Conservation (phyloP, 2,329 filamentous ascomycete genomes). For the Mycogone perniciosa region DNA sequence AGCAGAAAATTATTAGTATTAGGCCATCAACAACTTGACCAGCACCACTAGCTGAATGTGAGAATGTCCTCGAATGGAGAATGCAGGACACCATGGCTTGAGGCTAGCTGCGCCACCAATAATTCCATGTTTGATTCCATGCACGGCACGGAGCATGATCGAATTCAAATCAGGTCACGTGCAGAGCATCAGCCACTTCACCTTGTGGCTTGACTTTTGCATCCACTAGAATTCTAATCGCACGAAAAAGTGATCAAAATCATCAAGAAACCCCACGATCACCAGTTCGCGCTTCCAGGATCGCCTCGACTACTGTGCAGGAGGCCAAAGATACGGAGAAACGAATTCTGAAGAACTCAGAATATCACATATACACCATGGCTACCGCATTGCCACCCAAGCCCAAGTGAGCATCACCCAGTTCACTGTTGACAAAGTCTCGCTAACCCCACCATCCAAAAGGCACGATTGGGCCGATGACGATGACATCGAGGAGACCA, state of each 20-base stretch:
- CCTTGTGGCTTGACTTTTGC: slow-evolving; percentile 23
- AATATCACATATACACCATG: slow-evolving; percentile 25
- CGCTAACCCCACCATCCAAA: slow-evolving; percentile 35
- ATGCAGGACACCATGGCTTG: no score
- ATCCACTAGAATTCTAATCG: slow-evolving; percentile 30
- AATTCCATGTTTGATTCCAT: no score
- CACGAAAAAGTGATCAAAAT: slow-evolving; percentile 37
- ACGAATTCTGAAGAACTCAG: neutral
- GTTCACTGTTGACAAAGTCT: slow-evolving; percentile 7
- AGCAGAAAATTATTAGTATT: no score
- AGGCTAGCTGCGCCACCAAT: no score
- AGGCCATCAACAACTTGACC: no score
- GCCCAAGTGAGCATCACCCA: slow-evolving; percentile 32
- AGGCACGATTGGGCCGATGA: slow-evolving; percentile 90
- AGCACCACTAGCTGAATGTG: no score
- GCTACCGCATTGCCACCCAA: slow-evolving; percentile 34
- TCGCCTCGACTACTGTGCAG: neutral
- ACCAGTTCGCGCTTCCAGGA: slow-evolving; percentile 17
- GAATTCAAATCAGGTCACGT: slow-evolving; percentile 19
- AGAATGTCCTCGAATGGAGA: no score
- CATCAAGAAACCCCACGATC: slow-evolving; percentile 34
- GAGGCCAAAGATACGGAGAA: neutral
- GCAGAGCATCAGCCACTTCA: slow-evolving; percentile 13
- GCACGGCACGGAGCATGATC: no score
- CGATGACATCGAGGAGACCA: slow-evolving; percentile 74